These are phyloP conservation scores for Podospora pseudopauciseta DNA, from an alignment of 495 filamentous ascomycete species.

Conservation along the genomic window DNA sequence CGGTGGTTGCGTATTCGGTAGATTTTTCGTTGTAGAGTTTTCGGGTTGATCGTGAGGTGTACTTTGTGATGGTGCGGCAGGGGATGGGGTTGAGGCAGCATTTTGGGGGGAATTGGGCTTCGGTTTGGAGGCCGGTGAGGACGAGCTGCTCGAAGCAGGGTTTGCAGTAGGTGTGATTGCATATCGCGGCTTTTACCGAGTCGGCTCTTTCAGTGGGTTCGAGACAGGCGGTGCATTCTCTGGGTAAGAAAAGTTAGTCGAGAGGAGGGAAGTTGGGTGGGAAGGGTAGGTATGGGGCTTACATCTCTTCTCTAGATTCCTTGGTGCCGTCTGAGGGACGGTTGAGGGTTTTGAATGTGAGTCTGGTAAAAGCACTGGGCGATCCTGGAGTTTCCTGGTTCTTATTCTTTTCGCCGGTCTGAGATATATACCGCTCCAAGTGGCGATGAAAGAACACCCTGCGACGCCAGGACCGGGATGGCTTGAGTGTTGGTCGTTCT, in stretches of 20 bases:
- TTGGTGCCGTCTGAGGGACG: background rate
- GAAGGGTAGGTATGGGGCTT: background rate
- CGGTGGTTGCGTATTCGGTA: slow-evolving; percentile 35
- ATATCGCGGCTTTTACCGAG: slow-evolving; percentile 13
- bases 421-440: background rate
- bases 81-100: slow-evolving; percentile 43
- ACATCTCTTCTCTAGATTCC: background rate
- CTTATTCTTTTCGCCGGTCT: background rate
- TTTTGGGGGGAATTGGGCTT: slow-evolving; percentile 45
- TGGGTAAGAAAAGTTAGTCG: background rate
- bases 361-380: background rate
- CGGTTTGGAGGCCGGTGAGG: slow-evolving; percentile 32
- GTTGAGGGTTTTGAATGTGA: background rate
- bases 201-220: slow-evolving; percentile 14
- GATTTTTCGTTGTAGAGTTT: slow-evolving; percentile 28
- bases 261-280: background rate
- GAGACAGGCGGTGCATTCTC: slow-evolving; percentile 41
- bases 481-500: background rate
- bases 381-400: background rate
- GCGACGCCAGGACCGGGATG: background rate
- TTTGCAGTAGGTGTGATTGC: slow-evolving; percentile 42
- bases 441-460: background rate
- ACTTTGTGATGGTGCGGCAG: slow-evolving; percentile 26
- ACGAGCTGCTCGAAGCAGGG: slow-evolving; percentile 42
- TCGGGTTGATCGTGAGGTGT: slow-evolving; percentile 24